Percentiles rank a stretch among this genome's conserved stretches.
These are phyloP conservation scores for Inonotus obliquus DNA, from an alignment of 1,284 basidiomycete genomes.

Conservation along the genomic window DNA sequence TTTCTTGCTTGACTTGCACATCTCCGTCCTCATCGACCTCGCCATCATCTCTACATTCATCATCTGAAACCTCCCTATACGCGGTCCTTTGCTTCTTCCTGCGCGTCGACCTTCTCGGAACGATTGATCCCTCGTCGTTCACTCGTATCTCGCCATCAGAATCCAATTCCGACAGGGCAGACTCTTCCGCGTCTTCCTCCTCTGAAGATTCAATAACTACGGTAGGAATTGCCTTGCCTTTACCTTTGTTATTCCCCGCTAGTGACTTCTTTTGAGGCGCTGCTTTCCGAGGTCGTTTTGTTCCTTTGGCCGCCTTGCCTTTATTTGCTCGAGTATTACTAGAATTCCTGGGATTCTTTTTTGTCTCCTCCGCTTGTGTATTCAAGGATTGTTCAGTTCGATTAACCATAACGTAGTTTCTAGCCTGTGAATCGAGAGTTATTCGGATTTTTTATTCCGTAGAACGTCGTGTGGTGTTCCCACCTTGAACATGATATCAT, in stretches of 20 bases:
- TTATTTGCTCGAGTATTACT: slow-evolving; percentile 19
- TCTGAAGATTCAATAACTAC: slow-evolving; percentile 4
- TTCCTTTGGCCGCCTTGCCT: slow-evolving; percentile 32
- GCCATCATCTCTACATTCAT: slow-evolving; percentile 20
- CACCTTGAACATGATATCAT: slow-evolving; percentile 72
- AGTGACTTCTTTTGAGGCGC: not conserved
- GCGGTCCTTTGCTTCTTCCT: slow-evolving; percentile 19
- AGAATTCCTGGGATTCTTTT: slow-evolving; percentile 16
- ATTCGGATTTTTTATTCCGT: not conserved
- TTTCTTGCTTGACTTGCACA: slow-evolving; percentile 18
- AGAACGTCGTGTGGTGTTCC: slow-evolving; percentile 1
- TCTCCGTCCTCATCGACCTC: slow-evolving; percentile 15
- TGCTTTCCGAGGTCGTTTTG: slow-evolving; percentile 2
- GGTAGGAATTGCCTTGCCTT: slow-evolving; percentile 23
- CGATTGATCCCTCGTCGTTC: slow-evolving; percentile 17
- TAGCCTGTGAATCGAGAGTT: slow-evolving; percentile 34
- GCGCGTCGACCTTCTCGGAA: slow-evolving; percentile 25
- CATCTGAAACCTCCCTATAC: slow-evolving; percentile 24
- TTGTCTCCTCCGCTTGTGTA: slow-evolving; percentile 22
- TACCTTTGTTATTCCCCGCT: slow-evolving; percentile 32
- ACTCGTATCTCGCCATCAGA: slow-evolving; percentile 13
- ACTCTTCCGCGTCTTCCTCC: slow-evolving; percentile 3
- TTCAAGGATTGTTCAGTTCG: slow-evolving; percentile 21
- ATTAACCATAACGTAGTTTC: slow-evolving; percentile 37
- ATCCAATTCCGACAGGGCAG: slow-evolving; percentile 19